phyloP scores from a whole-genome alignment of 805 yeast genomes.

The Wickerhamomyces ciferrii region DNA sequence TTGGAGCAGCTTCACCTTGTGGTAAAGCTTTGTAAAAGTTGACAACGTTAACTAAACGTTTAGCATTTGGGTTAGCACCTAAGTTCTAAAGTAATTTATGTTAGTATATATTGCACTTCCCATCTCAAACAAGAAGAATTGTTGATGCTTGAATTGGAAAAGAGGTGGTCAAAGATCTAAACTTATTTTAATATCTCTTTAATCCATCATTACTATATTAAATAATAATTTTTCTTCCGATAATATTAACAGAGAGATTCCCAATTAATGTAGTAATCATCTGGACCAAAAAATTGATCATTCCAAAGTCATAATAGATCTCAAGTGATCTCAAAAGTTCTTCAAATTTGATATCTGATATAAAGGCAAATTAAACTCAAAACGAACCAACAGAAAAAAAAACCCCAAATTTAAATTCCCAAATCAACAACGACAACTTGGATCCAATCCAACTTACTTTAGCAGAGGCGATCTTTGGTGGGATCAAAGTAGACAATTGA shows the following conservation, averaged over 20 bases:
- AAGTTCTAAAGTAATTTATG: slow-evolving; percentile 51
- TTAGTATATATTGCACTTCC: slow-evolving; percentile 15
- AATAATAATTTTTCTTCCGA: background rate
- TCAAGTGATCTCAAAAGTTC: background rate
- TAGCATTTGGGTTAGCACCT: slow-evolving; percentile 94
- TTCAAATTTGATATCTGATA: too few species aligned
- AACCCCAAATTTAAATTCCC: background rate
- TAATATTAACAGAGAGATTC: background rate
- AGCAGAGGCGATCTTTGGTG: slow-evolving; percentile 98
- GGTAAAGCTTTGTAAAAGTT: slow-evolving; percentile 94
- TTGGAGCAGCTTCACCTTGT: slow-evolving; percentile 81
- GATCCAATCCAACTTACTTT: slow-evolving; percentile 49
- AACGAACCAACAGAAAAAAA: background rate
- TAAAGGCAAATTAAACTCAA: background rate
- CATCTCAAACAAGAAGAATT: too few species aligned
- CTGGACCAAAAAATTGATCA: too few species aligned
- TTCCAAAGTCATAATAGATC: background rate
- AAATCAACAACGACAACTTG: background rate
- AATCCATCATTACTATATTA: background rate
- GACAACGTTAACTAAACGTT: slow-evolving; percentile 93
- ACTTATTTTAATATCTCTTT: background rate
- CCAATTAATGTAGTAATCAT: background rate
- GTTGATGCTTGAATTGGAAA: too few species aligned
- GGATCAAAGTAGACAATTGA: slow-evolving; percentile 90
- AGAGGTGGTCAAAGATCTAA: too few species aligned